Evolutionary conservation across 1,284 basidiomycete species (phyloP).

Genomic region (Tylopilus orsonianus): DNA sequence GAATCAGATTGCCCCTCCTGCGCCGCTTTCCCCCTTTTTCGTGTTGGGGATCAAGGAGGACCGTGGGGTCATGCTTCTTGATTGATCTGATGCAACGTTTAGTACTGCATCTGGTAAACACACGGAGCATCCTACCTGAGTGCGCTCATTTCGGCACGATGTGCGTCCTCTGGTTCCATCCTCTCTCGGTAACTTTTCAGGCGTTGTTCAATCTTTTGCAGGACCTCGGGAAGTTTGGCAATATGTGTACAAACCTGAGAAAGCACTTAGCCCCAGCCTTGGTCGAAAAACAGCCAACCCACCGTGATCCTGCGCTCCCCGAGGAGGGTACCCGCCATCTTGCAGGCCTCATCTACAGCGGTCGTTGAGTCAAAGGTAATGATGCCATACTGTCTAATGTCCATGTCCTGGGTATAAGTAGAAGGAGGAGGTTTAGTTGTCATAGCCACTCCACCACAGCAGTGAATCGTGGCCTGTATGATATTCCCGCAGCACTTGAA

Average conservation of each 20-base stretch:
- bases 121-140: conserved; percentile 17
- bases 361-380: conserved; percentile 42
- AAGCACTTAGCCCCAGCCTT: not conserved
- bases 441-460: conserved; percentile 45
- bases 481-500: conserved; percentile 49
- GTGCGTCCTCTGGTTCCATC: conserved; percentile 18
- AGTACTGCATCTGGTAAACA: not conserved
- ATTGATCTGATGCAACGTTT: conserved; percentile 24
- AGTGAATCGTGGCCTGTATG: conserved; percentile 43
- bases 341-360: conserved; percentile 42
- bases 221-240: conserved; percentile 53
- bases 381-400: conserved; percentile 51
- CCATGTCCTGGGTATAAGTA: conserved; percentile 28
- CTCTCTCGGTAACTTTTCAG: conserved; percentile 25
- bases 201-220: conserved; percentile 38
- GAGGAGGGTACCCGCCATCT: conserved; percentile 39
- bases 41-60: conserved; percentile 24
- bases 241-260: conserved; percentile 43
- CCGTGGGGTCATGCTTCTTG: conserved; percentile 26
- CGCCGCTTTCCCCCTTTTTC: not conserved
- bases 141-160: conserved; percentile 29
- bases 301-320: conserved; percentile 44
- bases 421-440: conserved; percentile 30
- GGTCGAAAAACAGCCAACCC: conserved; percentile 13
- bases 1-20: conserved; percentile 5